phyloP scores from a whole-genome alignment of 225 moss, liverwort and hornwort species.

The Pseudisothecium myosuroides region DNA sequence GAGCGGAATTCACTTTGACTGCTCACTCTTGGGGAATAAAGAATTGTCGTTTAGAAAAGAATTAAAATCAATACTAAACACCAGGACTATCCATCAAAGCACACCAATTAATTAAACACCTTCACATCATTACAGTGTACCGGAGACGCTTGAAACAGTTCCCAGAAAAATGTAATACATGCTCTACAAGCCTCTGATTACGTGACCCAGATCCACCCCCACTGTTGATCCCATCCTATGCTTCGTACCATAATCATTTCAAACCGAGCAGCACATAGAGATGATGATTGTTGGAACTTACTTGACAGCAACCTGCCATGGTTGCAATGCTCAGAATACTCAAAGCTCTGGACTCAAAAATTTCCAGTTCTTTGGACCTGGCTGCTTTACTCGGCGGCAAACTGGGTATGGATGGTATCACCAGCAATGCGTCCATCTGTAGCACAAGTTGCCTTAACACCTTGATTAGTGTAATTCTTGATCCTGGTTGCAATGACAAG shows the following conservation, averaged over 20 bases:
- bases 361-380: slow-evolving; percentile 33
- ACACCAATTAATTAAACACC: not conserved
- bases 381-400: slow-evolving; percentile 26
- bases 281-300: not conserved
- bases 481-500: not conserved
- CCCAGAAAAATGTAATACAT: not conserved
- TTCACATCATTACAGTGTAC: not conserved
- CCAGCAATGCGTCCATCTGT: slow-evolving; percentile 28
- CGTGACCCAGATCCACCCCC: not conserved
- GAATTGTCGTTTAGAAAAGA: not conserved
- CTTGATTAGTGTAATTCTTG: not conserved
- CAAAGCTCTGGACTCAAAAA: slow-evolving; percentile 44
- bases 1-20: not conserved
- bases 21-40: not conserved
- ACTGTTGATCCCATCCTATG: not conserved
- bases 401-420: slow-evolving; percentile 39
- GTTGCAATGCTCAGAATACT: slow-evolving; percentile 36
- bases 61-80: not conserved
- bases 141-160: not conserved
- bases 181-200: not conserved
- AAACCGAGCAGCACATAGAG: not conserved
- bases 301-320: slow-evolving; percentile 45
- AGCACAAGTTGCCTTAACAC: not conserved
- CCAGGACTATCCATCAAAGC: not conserved
- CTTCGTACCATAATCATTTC: not conserved